Evolutionary conservation across 2,329 filamentous ascomycete species (phyloP).

Genomic region (Ophiosphaerella narmari): DNA sequence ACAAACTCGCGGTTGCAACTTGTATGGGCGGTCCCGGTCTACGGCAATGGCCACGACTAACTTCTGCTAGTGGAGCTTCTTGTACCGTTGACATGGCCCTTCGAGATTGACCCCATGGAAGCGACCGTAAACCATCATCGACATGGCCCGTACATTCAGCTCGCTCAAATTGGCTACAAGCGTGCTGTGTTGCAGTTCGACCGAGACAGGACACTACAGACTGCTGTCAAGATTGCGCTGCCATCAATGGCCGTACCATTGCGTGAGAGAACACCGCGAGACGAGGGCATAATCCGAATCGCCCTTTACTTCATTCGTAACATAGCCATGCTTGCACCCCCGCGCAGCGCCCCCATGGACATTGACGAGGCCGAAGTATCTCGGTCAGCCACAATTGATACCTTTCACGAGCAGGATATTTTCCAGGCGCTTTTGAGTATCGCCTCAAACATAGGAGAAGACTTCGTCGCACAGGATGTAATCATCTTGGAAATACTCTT

Average conservation of each 20-base stretch:
- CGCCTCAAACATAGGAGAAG: slow-evolving; percentile 89
- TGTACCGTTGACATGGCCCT: slow-evolving; percentile 91
- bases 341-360: slow-evolving; percentile 73
- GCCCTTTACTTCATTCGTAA: slow-evolving; percentile 89
- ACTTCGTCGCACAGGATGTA: slow-evolving; percentile 87
- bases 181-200: slow-evolving; percentile 84
- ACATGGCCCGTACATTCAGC: slow-evolving; percentile 85
- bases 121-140: slow-evolving; percentile 93
- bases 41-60: slow-evolving; percentile 13
- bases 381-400: slow-evolving; percentile 83
- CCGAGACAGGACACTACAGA: slow-evolving; percentile 75
- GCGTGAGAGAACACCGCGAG: slow-evolving; percentile 74
- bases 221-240: slow-evolving; percentile 77
- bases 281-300: slow-evolving; percentile 91
- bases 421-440: slow-evolving; percentile 84
- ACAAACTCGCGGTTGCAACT: slow-evolving; percentile 80
- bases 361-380: slow-evolving; percentile 91
- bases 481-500: slow-evolving; percentile 91
- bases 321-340: slow-evolving; percentile 79
- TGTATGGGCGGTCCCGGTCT: slow-evolving; percentile 46
- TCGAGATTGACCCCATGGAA: slow-evolving; percentile 76
- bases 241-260: slow-evolving; percentile 82
- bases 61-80: slow-evolving; percentile 72
- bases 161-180: slow-evolving; percentile 90
- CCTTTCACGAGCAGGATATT: slow-evolving; percentile 88